phyloP scores from a whole-genome alignment of 2,329 filamentous ascomycete species.

The Parastagonospora nodorum region DNA sequence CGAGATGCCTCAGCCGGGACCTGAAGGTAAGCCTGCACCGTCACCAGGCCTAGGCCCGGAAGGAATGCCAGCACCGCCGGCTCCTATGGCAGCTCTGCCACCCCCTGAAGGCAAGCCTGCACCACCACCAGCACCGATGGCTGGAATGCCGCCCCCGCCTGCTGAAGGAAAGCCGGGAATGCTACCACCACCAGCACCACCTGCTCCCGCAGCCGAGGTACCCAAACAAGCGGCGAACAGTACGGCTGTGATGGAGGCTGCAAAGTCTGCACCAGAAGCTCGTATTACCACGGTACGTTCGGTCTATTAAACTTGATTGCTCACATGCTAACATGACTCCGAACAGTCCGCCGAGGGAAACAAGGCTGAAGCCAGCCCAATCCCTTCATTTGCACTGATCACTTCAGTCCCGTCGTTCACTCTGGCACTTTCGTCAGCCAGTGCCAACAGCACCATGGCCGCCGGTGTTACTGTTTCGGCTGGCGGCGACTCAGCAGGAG shows the following conservation, averaged over 20 bases:
- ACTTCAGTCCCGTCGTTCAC: not conserved
- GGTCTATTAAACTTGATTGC: not conserved
- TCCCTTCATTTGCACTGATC: not conserved
- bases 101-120: too few species aligned
- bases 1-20: too few species aligned
- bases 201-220: not conserved
- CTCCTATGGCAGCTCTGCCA: too few species aligned
- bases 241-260: not conserved
- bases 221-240: not conserved
- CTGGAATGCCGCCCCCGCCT: not conserved
- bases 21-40: not conserved
- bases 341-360: not conserved
- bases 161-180: not conserved
- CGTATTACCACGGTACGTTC: constrained; percentile 20
- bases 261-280: constrained; percentile 2
- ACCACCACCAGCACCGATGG: not conserved
- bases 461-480: not conserved
- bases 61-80: too few species aligned
- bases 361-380: not conserved
- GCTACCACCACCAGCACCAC: not conserved
- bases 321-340: not conserved
- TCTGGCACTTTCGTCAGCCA: not conserved
- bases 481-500: not conserved
- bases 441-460: not conserved
- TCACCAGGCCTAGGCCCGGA: constrained; percentile 4